phyloP scores from a whole-genome alignment of 1,139 yeast species.

The Kurtzmaniella quercitrusa region DNA sequence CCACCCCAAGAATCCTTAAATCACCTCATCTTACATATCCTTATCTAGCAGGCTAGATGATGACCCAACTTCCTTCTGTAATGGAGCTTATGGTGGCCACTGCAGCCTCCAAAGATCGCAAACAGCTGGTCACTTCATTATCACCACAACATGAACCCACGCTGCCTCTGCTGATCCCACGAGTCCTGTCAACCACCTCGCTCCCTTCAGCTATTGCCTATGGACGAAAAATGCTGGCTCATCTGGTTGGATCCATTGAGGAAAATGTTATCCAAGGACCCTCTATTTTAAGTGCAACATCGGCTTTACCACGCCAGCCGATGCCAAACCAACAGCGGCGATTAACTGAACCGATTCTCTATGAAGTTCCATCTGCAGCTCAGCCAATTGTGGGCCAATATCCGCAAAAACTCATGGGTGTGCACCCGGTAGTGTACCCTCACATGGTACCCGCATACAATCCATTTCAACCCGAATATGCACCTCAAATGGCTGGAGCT shows the following conservation, averaged over 20 bases:
- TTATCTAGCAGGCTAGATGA: slow-evolving; percentile 9
- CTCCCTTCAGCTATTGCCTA: slow-evolving; percentile 6
- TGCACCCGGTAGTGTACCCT: neutral
- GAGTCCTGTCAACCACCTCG: slow-evolving; percentile 7
- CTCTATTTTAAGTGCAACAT: neutral
- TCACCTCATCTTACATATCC: neutral
- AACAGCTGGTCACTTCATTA: slow-evolving; percentile 2
- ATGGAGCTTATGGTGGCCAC: slow-evolving; percentile 27
- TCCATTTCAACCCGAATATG: neutral
- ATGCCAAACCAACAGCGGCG: neutral
- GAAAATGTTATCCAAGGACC: neutral
- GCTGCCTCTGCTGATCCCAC: slow-evolving; percentile 9
- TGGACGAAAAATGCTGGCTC: slow-evolving; percentile 1
- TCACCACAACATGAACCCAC: slow-evolving; percentile 5
- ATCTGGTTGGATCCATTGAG: neutral
- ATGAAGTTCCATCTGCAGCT: neutral
- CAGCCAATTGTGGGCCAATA: neutral
- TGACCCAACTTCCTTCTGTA: slow-evolving; percentile 36
- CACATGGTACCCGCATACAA: neutral
- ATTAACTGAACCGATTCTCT: slow-evolving; percentile 5
- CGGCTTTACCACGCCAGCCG: neutral
- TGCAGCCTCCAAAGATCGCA: slow-evolving; percentile 3
- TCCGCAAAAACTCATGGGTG: neutral
- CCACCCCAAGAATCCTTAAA: neutral
- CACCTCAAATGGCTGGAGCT: slow-evolving; percentile 1